phyloP scores from a whole-genome alignment of 1,284 basidiomycete genomes.

The Lignosus rhinocerotis region DNA sequence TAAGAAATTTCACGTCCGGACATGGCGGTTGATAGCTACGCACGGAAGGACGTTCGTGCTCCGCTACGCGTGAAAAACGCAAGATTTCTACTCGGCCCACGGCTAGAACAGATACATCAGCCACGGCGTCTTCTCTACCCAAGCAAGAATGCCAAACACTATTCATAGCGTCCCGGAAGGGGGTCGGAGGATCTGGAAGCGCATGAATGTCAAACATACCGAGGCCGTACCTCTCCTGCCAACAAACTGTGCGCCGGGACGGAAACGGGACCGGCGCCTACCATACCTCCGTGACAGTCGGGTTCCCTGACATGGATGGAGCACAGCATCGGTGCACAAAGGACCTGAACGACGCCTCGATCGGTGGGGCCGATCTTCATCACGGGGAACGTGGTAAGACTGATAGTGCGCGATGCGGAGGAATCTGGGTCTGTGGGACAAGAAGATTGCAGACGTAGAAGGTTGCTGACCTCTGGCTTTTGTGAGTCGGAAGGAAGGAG shows the following conservation, averaged over 20 bases:
- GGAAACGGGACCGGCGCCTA: slow-evolving; percentile 6
- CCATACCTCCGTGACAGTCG: slow-evolving; percentile 22
- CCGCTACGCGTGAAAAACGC: slow-evolving; percentile 10
- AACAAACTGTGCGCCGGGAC: slow-evolving; percentile 1
- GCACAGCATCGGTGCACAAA: slow-evolving; percentile 15
- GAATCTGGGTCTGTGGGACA: not conserved
- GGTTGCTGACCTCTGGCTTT: not conserved
- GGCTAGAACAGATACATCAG: slow-evolving; percentile 7
- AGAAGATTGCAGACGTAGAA: not conserved
- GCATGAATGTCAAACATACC: slow-evolving; percentile 15
- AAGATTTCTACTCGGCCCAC: slow-evolving; percentile 9
- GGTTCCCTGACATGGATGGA: slow-evolving; percentile 4
- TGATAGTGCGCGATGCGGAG: not conserved
- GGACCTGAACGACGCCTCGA: slow-evolving; percentile 2
- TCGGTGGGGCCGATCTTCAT: slow-evolving; percentile 10
- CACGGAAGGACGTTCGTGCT: slow-evolving; percentile 7
- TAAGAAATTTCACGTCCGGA: slow-evolving; percentile 14
- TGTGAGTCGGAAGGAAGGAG: not conserved
- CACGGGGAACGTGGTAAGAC: not conserved
- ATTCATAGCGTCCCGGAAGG: slow-evolving; percentile 13
- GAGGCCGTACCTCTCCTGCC: slow-evolving; percentile 7
- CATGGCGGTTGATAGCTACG: slow-evolving; percentile 17
- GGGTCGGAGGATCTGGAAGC: slow-evolving; percentile 6
- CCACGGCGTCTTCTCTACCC: not conserved
- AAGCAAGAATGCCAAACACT: not conserved